A percentile compares a stretch with the other conserved stretches of the same genome.
These are phyloP conservation scores for Colletotrichum abscissum DNA, from an alignment of 2,329 filamentous ascomycete species.

Conservation along the genomic window DNA sequence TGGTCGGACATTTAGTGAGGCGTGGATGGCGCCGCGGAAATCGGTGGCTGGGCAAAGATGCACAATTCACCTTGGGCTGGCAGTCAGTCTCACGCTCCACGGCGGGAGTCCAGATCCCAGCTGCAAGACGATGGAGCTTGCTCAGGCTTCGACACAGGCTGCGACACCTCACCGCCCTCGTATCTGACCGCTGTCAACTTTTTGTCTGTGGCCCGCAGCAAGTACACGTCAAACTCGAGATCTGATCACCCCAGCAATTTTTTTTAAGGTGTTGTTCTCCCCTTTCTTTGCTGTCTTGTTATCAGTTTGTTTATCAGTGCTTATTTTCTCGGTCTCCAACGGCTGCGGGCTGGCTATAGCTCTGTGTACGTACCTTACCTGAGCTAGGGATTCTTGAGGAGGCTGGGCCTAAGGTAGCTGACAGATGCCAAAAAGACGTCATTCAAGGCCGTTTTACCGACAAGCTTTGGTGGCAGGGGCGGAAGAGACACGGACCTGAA, in stretches of 20 bases:
- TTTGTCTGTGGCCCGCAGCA: conserved; percentile 25
- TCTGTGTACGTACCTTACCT: conserved; percentile 10
- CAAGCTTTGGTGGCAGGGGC: not conserved
- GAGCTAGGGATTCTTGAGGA: not conserved
- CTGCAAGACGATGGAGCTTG: conserved; percentile 30
- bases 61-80: not conserved
- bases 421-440: conserved; percentile 9
- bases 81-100: not conserved
- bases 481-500: conserved; percentile 11
- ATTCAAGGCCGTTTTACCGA: conserved; percentile 11
- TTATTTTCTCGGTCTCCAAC: not conserved
- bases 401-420: not conserved
- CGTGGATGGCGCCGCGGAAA: conserved; percentile 19
- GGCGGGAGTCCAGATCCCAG: not conserved
- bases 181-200: conserved; percentile 13
- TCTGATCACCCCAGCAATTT: conserved; percentile 6
- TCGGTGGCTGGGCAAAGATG: conserved; percentile 31
- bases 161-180: conserved; percentile 29
- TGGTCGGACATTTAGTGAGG: conserved; percentile 9
- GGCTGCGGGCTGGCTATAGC: not conserved
- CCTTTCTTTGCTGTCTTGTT: not conserved
- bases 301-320: not conserved
- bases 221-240: conserved; percentile 19
- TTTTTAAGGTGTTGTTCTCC: too few species aligned
- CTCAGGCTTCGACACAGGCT: conserved; percentile 9